Evolutionary conservation across 495 filamentous ascomycete genomes (phyloP).

Genomic region (Podospora sp.): DNA sequence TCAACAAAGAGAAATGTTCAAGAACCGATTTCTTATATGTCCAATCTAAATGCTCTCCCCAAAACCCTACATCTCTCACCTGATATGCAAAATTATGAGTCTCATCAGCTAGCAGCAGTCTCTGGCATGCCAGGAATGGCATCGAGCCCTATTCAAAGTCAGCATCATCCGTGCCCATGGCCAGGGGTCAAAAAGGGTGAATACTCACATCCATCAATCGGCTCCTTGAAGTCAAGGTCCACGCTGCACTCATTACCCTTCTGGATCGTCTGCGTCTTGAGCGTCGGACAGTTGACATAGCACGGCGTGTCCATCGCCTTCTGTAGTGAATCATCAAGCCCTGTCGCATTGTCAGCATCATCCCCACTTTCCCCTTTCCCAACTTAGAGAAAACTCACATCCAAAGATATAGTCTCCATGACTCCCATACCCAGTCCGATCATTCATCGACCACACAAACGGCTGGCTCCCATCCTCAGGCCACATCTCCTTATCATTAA

Average conservation of each 20-base stretch:
- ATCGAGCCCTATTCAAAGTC: slow-evolving; percentile 3
- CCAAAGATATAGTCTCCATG: slow-evolving; percentile 49
- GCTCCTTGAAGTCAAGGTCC: slow-evolving; percentile 28
- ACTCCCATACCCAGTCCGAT: slow-evolving; percentile 40
- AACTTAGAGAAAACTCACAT: slow-evolving; percentile 31
- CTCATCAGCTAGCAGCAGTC: too few relatives aligned
- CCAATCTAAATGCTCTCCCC: too few relatives aligned
- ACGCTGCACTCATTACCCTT: slow-evolving; percentile 41
- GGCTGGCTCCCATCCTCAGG: slow-evolving; percentile 49
- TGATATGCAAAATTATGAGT: too few relatives aligned
- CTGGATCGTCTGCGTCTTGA: slow-evolving; percentile 38
- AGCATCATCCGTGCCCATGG: not conserved
- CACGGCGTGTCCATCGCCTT: slow-evolving; percentile 44
- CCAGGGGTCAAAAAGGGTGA: not conserved
- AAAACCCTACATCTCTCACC: too few relatives aligned
- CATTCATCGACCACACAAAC: slow-evolving; percentile 39
- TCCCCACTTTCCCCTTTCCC: too few relatives aligned
- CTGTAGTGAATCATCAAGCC: slow-evolving; percentile 38
- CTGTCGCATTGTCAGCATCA: too few relatives aligned
- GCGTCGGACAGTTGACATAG: slow-evolving; percentile 41
- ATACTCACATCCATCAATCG: slow-evolving; percentile 35
- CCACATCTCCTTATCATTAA: slow-evolving; percentile 44
- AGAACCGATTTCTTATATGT: too few relatives aligned
- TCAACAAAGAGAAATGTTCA: too few relatives aligned
- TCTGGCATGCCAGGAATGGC: not conserved